These are phyloP conservation scores for Hymenoscyphus scutula DNA, from an alignment of 2,329 filamentous ascomycete genomes.

Conservation along the genomic window DNA sequence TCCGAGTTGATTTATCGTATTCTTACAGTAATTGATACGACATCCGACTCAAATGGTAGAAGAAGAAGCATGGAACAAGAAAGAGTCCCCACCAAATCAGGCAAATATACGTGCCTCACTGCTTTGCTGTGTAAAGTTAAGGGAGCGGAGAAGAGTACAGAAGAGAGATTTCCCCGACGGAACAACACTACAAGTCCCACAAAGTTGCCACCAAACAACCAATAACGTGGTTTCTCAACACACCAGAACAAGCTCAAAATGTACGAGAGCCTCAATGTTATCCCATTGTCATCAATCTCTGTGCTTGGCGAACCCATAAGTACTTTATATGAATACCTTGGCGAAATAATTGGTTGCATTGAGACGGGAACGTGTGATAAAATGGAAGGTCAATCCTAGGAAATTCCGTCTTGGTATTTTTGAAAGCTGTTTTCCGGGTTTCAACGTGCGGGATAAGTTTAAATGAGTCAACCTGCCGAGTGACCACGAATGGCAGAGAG, in stretches of 20 bases:
- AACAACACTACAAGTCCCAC: neutral
- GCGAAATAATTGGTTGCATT: neutral
- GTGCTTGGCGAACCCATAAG: neutral
- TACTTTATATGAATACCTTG: slow-evolving; percentile 1
- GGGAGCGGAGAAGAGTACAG: neutral
- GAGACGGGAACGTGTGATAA: neutral
- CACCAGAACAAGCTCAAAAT: neutral
- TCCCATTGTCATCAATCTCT: neutral
- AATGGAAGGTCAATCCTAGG: neutral
- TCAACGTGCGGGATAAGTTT: neutral
- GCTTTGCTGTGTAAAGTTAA: neutral
- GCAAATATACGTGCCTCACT: neutral
- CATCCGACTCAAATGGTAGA: neutral
- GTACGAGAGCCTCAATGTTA: neutral
- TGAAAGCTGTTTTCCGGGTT: neutral
- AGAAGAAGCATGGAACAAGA: neutral
- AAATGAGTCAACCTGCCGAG: neutral
- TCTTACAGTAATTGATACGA: neutral
- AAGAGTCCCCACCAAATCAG: too few species aligned
- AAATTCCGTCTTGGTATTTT: neutral
- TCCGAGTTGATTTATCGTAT: neutral
- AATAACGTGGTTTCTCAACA: neutral
- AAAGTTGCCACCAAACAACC: slow-evolving; percentile 1
- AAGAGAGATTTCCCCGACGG: neutral
- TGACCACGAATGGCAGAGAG: too few species aligned